Percentiles rank a stretch among this genome's conserved stretches.
These are phyloP conservation scores for Ceratobasidium sp. DNA, from an alignment of 1,284 basidiomycete genomes.

Conservation along the genomic window DNA sequence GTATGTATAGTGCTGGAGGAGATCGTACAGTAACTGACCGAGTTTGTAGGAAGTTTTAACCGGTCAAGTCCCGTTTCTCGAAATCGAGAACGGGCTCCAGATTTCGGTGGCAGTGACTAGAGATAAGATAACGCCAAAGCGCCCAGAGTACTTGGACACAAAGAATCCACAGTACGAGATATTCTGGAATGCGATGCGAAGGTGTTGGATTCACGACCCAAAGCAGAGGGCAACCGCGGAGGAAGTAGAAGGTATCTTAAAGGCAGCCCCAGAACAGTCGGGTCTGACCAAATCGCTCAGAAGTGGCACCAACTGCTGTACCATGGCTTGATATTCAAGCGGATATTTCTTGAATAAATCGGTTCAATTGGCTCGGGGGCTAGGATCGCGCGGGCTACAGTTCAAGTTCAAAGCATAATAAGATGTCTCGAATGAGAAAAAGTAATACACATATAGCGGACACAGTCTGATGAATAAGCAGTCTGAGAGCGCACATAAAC, in stretches of 20 bases:
- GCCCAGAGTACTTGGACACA: not conserved
- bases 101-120: not conserved
- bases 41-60: not conserved
- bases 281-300: not conserved
- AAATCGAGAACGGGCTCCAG: not conserved
- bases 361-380: too few relatives aligned
- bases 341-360: not conserved
- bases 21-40: not conserved
- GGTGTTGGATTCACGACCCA: conserved; percentile 2
- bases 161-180: not conserved
- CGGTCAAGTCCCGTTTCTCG: not conserved
- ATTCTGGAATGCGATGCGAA: conserved; percentile 1
- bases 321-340: too few relatives aligned
- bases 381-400: not conserved
- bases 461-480: conserved; percentile 35
- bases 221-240: not conserved
- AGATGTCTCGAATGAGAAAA: conserved; percentile 7
- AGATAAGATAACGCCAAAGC: not conserved
- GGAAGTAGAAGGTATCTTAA: not conserved
- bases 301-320: not conserved
- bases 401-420: conserved; percentile 21
- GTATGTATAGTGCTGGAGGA: not conserved
- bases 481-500: conserved; percentile 25
- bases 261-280: not conserved
- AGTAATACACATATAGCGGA: conserved; percentile 40